Percentiles rank a stretch among this genome's conserved stretches.
phyloP scores from a whole-genome alignment of 2,329 filamentous ascomycete species.

The Ceratocystis diversiconidia region DNA sequence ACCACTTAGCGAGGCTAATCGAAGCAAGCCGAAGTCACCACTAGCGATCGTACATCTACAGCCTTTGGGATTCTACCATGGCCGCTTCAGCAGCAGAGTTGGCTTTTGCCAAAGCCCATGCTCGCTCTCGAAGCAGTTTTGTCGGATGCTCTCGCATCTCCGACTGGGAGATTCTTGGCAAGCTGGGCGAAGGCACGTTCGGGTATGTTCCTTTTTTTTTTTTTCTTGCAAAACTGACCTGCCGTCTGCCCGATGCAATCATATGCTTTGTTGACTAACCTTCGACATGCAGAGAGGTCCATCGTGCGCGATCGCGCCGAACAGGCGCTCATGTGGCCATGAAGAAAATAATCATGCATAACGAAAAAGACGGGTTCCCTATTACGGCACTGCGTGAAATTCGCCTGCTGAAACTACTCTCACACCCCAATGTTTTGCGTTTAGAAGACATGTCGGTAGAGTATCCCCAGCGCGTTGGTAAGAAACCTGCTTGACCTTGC shows the following conservation, averaged over 20 bases:
- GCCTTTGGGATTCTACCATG: neutral
- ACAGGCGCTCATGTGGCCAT: constrained; percentile 67
- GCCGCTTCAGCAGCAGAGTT: constrained; percentile 22
- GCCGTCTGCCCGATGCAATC: neutral
- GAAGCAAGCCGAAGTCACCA: neutral
- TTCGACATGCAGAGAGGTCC: constrained; percentile 47
- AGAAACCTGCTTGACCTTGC: constrained; percentile 29
- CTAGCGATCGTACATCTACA: neutral
- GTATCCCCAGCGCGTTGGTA: constrained; percentile 41
- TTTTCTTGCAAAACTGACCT: constrained; percentile 11
- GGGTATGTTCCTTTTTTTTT: constrained; percentile 36
- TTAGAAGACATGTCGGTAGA: constrained; percentile 97
- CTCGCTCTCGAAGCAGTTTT: constrained; percentile 48
- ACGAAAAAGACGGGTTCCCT: constrained; percentile 98
- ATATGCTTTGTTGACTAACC: constrained; percentile 9
- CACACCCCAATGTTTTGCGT: constrained; percentile 72
- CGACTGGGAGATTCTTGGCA: constrained; percentile 66
- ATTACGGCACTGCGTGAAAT: constrained; percentile 96
- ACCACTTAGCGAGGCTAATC: neutral
- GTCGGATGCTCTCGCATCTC: constrained; percentile 70
- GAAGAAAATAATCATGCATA: constrained; percentile 99
- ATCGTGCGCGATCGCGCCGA: constrained; percentile 67
- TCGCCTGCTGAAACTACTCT: constrained; percentile 91
- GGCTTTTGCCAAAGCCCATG: constrained; percentile 42
- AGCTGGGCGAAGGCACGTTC: constrained; percentile 91